phyloP scores from a whole-genome alignment of 768 basidiomycete species.

The Cubamyces sp. region DNA sequence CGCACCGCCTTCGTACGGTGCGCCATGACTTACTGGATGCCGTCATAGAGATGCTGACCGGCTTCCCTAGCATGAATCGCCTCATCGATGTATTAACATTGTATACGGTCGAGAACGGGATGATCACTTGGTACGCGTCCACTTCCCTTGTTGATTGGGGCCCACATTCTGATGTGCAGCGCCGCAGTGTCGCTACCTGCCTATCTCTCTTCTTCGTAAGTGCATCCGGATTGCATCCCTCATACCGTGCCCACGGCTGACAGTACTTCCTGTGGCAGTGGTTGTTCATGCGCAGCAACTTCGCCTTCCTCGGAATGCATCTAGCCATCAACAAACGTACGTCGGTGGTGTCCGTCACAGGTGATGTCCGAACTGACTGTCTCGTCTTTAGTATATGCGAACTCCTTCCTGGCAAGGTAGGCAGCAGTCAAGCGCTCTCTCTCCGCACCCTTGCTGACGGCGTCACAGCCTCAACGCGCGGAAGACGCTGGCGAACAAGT shows the following conservation, averaged over 20 bases:
- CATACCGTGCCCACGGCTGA: neutral
- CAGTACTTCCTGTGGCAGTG: constrained; percentile 21
- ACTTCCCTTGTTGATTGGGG: neutral
- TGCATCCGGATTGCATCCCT: neutral
- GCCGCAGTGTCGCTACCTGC: constrained; percentile 28
- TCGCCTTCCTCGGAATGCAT: constrained; percentile 33
- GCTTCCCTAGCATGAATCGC: constrained; percentile 25
- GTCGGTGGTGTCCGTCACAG: neutral
- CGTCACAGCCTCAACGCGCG: constrained; percentile 20
- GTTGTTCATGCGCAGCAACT: constrained; percentile 30
- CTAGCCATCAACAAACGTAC: constrained; percentile 35
- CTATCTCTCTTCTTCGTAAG: constrained; percentile 32
- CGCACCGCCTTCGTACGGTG: constrained; percentile 27
- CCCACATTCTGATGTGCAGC: neutral
- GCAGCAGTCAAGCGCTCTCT: neutral
- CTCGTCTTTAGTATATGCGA: constrained; percentile 30
- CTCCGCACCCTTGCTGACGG: neutral
- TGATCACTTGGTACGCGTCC: constrained; percentile 31
- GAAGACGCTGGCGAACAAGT: constrained; percentile 15
- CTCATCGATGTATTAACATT: constrained; percentile 30
- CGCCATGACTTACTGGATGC: neutral
- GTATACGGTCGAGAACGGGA: constrained; percentile 35
- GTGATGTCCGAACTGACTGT: neutral
- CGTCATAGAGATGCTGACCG: neutral
- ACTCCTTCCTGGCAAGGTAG: constrained; percentile 33